Evolutionary conservation across 2,329 filamentous ascomycete genomes (phyloP), one percentile per base, ranked within the genome.

Genomic region (Penicillium sp.): DNA sequence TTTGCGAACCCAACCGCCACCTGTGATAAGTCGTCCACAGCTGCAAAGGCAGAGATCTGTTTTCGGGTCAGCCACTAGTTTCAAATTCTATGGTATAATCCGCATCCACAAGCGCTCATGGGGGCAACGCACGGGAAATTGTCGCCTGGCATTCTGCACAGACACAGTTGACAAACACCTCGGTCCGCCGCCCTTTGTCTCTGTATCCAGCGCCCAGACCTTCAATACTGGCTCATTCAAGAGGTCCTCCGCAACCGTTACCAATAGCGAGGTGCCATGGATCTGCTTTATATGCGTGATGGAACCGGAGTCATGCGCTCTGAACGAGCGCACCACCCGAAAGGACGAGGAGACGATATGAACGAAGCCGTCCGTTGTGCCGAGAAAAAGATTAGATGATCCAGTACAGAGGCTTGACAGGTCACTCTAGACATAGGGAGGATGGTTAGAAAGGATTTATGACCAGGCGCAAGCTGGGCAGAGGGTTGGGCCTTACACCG

Each of bases 151-250:
- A 70, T 97, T 97, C 62, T 89, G 86, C 50, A 98, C 84, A 15
- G 77, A 81, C 36, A 96, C 70, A 1, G 85, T 93, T 60, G 87
- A 94, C 51, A 95, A 76, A 62, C 93, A 97, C 26, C 84, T 87
- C 11, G 93, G 93, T 47, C 84, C 74, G 28, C 89, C 89, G 4
- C 87, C 94, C 76, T 94, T 97, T 77, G 93, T 97, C 53, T 94
- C 88, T 3, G 84, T 94, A 63, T 97, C 90, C 54, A 98, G 74
- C 15, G 88, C 91, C 93, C 93, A 98, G n/a, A 97, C 91, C 65
- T 95, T 97, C 45, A 98, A 69, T 14, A 91, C 78, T 0, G 93
- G 91, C 56, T 97, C 89, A 56, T 79, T 85, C 26, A 86, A 86
- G 36, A 96, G 73, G 58, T 97, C 90, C 67, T 98, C 93, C 68